Evolutionary conservation across 306 rosid genomes (phyloP).

Genomic region (Clitoria ternatea): DNA sequence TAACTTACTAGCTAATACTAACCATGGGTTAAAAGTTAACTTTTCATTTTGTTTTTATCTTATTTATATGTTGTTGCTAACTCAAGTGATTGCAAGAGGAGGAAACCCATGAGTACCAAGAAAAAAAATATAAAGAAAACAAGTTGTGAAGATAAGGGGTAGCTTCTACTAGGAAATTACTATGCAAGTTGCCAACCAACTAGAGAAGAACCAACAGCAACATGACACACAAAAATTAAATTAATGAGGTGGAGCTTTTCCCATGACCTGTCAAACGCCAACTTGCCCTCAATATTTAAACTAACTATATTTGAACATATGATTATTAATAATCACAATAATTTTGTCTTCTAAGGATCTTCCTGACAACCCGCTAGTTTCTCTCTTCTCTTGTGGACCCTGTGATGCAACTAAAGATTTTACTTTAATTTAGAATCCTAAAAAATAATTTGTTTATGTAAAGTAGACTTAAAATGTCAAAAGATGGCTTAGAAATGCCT

Average conservation of each 20-base stretch:
- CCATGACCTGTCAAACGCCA: slow-evolving; percentile 15
- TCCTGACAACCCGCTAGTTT: background rate
- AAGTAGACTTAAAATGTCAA: slow-evolving; percentile 19
- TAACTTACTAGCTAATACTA: too few species aligned
- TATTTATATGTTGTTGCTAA: too few species aligned
- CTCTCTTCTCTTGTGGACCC: slow-evolving; percentile 17
- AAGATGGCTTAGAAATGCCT: slow-evolving; percentile 2
- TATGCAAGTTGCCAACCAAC: background rate
- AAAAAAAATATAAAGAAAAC: too few species aligned
- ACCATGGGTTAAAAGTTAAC: too few species aligned
- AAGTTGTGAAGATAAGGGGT: background rate
- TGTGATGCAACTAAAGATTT: background rate
- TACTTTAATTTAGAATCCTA: background rate
- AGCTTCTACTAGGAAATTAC: background rate
- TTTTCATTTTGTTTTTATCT: too few species aligned
- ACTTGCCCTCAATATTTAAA: background rate
- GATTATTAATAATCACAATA: background rate
- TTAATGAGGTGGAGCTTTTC: background rate
- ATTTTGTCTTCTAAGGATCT: background rate
- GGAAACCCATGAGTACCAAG: too few species aligned
- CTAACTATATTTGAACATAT: background rate
- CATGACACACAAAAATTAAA: background rate
- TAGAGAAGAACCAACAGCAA: background rate
- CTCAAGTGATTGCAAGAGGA: too few species aligned
- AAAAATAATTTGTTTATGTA: background rate